These are phyloP conservation scores for Sherardia arvensis DNA, from an alignment of 257 asterid genomes.

Conservation along the genomic window DNA sequence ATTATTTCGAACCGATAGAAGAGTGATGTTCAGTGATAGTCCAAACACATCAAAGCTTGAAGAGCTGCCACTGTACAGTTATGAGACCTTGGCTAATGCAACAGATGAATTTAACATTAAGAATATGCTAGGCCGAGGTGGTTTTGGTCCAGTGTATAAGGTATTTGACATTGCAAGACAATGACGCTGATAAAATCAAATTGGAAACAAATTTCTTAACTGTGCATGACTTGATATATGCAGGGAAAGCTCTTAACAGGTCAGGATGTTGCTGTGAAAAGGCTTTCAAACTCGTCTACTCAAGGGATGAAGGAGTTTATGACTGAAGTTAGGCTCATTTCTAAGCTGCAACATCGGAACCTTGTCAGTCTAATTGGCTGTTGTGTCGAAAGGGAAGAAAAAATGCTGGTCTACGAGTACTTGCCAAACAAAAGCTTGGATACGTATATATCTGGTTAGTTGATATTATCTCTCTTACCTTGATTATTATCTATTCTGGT, in stretches of 20 bases:
- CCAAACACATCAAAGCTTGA: background rate
- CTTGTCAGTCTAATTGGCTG: constrained; percentile 48
- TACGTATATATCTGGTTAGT: constrained; percentile 14
- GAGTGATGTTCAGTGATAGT: background rate
- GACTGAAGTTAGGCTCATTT: constrained; percentile 37
- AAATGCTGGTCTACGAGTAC: constrained; percentile 55
- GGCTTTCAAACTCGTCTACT: constrained; percentile 28
- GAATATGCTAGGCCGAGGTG: constrained; percentile 50
- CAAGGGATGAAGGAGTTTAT: constrained; percentile 27
- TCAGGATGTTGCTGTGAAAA: constrained; percentile 14
- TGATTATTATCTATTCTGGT: background rate
- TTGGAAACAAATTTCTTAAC: background rate
- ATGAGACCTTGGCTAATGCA: constrained; percentile 32
- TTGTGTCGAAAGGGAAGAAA: constrained; percentile 35
- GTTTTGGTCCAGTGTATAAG: constrained; percentile 66
- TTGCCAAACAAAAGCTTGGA: constrained; percentile 40
- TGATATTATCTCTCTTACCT: constrained; percentile 8
- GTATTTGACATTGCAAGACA: constrained; percentile 15
- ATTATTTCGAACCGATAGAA: background rate
- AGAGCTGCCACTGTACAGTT: constrained; percentile 11
- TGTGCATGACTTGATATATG: background rate
- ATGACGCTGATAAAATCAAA: background rate
- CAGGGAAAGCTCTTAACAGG: constrained; percentile 13
- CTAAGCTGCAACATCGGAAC: constrained; percentile 45
- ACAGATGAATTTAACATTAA: constrained; percentile 33